Base-by-base conservation (phyloP, 2,329 filamentous ascomycete genomes). In the Talaromyces sp. region DNA sequence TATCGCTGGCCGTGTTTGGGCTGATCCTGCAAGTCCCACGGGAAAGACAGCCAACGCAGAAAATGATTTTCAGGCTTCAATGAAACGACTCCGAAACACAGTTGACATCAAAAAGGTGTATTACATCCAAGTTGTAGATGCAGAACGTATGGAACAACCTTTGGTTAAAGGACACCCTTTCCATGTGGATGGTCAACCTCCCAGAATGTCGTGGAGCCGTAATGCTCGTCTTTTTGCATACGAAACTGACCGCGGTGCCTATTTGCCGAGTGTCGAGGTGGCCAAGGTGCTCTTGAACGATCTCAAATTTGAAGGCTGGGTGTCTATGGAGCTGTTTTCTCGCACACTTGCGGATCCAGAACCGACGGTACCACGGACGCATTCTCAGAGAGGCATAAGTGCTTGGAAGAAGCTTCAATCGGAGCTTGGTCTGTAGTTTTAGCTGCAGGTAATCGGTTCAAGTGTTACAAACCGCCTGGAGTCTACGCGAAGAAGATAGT, bases 101-200 rank as follows among this genome's bases (percentile, higher is more conserved):
- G 74, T 91, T 5, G 83, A 89, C 62, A 78, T 83, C 1, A 71
- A 75, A 46, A 90, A 88, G 71, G 79, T 92, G 0, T 89, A 91
- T 67, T 89, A 88, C 65, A 78, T 92, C 0, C 89, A 92, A 68
- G 80, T 91, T 6, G 89, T 88, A 3, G 89, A 92, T 66, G 89
- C 84, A 3, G 87, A 90, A 69, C 78, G 81, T 9, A 77, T 91
- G 7, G 66, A 71, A 0, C 64, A 73, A 17, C 88, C 88, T 0
- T 70, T 92, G 8, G 62, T 78, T 1, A 67, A 77, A 19, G 81
- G 79, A 1, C 86, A 89, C 68, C 69, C 76, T 2, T 87, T 83
- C 65, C 82, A 87, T 72, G 74, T 81, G 9, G 72, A 79, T 0
- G 79, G 77, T 8, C 86, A 88, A 70, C 81, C 80, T 14, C 69